Evolutionary conservation across 495 filamentous ascomycete genomes (phyloP), one percentile per base, ranked within the genome.

Genomic region (Poronia punctata): DNA sequence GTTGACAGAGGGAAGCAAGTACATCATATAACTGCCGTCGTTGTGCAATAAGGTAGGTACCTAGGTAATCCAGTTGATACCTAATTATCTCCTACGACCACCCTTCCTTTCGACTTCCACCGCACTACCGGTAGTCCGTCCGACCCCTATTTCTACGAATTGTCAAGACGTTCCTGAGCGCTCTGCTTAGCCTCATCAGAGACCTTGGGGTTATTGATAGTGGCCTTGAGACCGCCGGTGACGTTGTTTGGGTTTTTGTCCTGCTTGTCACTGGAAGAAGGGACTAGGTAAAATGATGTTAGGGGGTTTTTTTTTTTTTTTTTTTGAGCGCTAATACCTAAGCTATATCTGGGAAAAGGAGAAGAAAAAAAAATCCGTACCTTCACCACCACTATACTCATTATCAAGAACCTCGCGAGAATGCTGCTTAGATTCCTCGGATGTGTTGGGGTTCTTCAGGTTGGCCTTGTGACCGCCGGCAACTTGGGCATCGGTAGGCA

Each of bases 401-500:
- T 64, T 49, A 1, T 71, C 56, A 32, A 71, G 57, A 12, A 70
- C 54, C 14, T 59, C 29, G 12, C 29, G 12, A 32, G 29, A 32
- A 17, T 32, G 29, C 12, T 32, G 8, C 29, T 61, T 64, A 23
- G 61, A 48, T 40, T 52, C 51, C 12, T 58, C 22, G 12, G 52
- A 59, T 38, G 48, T 58, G 59, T 63, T 70, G 31, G 69, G 64
- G 57, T 70, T 73, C 45, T 64, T 63, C 37, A 71, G 38, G 49
- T 63, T 73, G 35, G 65, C 69, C 61, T 70, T 71, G 60, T 70
- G 66, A 44, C 66, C 67, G 38, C 66, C 64, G 35, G 66, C 57
- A 30, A 71, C 41, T 29, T 64, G 59, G 49, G 56, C 50, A 20
- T 60, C 57, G 35, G 54, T 43, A 56, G 56, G 49, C 60, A 64